A percentile compares a stretch with the other conserved stretches of the same genome.
Conservation (phyloP, 2,329 filamentous ascomycete genomes). For the Neobulgaria alba region DNA sequence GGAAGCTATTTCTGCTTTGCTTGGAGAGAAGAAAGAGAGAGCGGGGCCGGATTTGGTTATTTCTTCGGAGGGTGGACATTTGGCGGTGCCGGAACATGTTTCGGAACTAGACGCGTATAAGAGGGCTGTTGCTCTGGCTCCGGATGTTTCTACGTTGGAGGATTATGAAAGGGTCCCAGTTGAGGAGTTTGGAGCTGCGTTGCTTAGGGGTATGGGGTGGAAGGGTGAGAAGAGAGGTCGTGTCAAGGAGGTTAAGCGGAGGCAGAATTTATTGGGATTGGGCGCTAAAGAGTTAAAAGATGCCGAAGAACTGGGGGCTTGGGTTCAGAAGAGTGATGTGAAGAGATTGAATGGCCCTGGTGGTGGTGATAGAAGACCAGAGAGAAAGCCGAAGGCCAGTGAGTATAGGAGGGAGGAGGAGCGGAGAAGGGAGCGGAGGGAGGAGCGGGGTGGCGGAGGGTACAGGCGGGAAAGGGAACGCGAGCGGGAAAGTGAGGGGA, state of each 20-base stretch:
- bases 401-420: conserved; percentile 35
- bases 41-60: conserved; percentile 45
- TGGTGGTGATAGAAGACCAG: conserved; percentile 30
- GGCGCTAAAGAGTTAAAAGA: conserved; percentile 75
- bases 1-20: conserved; percentile 59
- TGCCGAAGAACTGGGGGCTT: conserved; percentile 66
- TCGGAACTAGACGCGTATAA: conserved; percentile 62
- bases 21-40: conserved; percentile 43
- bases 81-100: conserved; percentile 24
- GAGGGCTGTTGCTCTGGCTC: conserved; percentile 61
- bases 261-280: conserved; percentile 77
- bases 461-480: conserved; percentile 24
- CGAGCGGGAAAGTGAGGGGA: conserved; percentile 23
- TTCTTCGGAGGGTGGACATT: conserved; percentile 19
- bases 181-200: conserved; percentile 85
- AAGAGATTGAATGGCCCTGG: conserved; percentile 37
- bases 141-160: conserved; percentile 66
- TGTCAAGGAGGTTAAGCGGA: conserved; percentile 55
- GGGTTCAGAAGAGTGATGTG: conserved; percentile 62
- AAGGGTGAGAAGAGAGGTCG: conserved; percentile 57
- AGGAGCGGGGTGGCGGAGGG: conserved; percentile 22
- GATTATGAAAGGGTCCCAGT: conserved; percentile 87
- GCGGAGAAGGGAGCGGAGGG: conserved; percentile 34
- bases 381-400: conserved; percentile 31
- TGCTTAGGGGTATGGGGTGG: conserved; percentile 93